Evolutionary conservation across 1,284 basidiomycete species (phyloP).

Genomic region (Mycosarcoma mackinlayi): DNA sequence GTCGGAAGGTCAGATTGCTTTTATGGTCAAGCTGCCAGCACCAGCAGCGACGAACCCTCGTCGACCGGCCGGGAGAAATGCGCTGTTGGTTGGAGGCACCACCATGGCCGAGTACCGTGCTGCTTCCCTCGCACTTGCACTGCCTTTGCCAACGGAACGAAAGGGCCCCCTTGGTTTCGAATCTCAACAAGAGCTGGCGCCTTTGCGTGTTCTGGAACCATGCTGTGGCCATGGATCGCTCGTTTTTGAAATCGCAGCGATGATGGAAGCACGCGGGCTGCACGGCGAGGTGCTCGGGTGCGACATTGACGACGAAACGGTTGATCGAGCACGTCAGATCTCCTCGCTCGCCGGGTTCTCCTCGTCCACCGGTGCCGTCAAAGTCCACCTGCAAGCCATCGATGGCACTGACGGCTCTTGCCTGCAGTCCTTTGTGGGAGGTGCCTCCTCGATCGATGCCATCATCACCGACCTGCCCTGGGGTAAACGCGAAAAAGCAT

Average conservation of each 20-base stretch:
- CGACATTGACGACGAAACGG: slow-evolving; percentile 36
- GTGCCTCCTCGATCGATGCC: slow-evolving; percentile 33
- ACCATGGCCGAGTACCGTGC: slow-evolving; percentile 50
- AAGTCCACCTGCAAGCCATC: slow-evolving; percentile 15
- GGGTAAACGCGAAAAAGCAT: slow-evolving; percentile 45
- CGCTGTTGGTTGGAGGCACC: slow-evolving; percentile 41
- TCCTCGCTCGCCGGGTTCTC: slow-evolving; percentile 24
- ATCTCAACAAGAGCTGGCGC: background rate
- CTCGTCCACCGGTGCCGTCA: background rate
- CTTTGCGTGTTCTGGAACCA: slow-evolving; percentile 39
- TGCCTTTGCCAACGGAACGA: slow-evolving; percentile 29
- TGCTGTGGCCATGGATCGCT: slow-evolving; percentile 51
- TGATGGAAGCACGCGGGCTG: slow-evolving; percentile 41
- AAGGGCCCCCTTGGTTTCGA: slow-evolving; percentile 15
- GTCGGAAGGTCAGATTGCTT: slow-evolving; percentile 34
- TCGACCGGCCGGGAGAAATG: slow-evolving; percentile 35
- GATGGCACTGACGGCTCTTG: slow-evolving; percentile 26
- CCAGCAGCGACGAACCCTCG: slow-evolving; percentile 5
- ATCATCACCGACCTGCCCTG: slow-evolving; percentile 53
- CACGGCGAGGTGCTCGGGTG: slow-evolving; percentile 32
- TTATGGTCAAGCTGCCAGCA: slow-evolving; percentile 37
- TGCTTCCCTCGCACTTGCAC: slow-evolving; percentile 32
- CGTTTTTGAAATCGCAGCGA: slow-evolving; percentile 42
- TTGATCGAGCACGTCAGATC: slow-evolving; percentile 29
- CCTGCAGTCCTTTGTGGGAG: slow-evolving; percentile 39